These are phyloP conservation scores for Selaginella moellendorffii DNA, from an alignment of 75 land plant genomes.

Conservation along the genomic window DNA sequence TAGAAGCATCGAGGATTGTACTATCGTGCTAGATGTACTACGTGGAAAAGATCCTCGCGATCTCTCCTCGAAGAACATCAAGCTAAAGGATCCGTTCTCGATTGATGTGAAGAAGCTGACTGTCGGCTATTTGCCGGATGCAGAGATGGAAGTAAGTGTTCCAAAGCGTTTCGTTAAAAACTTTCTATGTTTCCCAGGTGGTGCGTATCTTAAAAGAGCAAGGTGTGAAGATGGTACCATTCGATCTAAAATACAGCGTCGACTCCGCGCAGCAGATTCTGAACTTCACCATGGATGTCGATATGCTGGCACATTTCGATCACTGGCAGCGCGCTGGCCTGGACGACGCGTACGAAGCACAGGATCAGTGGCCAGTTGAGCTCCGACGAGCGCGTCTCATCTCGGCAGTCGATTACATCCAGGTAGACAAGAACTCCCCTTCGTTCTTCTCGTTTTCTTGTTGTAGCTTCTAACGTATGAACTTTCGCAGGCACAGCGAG, in stretches of 20 bases:
- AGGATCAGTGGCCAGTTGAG: slow-evolving; percentile 72
- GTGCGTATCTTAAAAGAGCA: slow-evolving; percentile 36
- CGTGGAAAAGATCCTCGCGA: slow-evolving; percentile 72
- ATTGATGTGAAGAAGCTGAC: slow-evolving; percentile 61
- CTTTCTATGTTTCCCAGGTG: slow-evolving; percentile 46
- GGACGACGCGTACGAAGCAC: slow-evolving; percentile 65
- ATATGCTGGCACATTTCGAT: slow-evolving; percentile 71
- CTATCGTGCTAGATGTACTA: slow-evolving; percentile 54
- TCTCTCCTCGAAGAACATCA: slow-evolving; percentile 39
- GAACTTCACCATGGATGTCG: slow-evolving; percentile 70
- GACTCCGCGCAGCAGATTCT: slow-evolving; percentile 49
- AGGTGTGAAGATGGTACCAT: slow-evolving; percentile 59
- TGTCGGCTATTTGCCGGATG: slow-evolving; percentile 67
- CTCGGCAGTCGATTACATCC: slow-evolving; percentile 70
- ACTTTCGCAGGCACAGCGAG: slow-evolving; percentile 52
- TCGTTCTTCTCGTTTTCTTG: background rate
- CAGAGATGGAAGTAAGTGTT: slow-evolving; percentile 52
- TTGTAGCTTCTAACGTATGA: background rate
- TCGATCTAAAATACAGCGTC: slow-evolving; percentile 47
- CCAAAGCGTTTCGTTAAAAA: too few relatives aligned
- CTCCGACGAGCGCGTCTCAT: slow-evolving; percentile 61
- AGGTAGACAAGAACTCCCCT: slow-evolving; percentile 20
- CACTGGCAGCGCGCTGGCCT: slow-evolving; percentile 60
- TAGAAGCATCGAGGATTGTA: slow-evolving; percentile 54
- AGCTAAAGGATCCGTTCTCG: slow-evolving; percentile 55